Evolutionary conservation across 2,329 filamentous ascomycete species (phyloP).

Genomic region (Akanthomyces dipterigenus): DNA sequence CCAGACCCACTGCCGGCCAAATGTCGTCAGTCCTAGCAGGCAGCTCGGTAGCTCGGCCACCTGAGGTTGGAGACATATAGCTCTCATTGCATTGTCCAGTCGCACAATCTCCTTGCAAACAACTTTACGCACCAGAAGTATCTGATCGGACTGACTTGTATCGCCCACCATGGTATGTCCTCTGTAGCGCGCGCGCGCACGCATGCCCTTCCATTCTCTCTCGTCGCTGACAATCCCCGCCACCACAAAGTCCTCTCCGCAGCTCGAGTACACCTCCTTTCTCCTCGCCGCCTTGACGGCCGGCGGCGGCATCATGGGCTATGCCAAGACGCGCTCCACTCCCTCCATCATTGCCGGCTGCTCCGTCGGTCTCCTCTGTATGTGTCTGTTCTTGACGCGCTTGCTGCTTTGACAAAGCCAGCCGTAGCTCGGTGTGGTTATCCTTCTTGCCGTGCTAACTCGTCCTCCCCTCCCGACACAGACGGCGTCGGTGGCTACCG

Average conservation of each 20-base stretch:
- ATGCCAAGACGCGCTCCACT: conserved; percentile 73
- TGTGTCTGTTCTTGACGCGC: conserved; percentile 17
- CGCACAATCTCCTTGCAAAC: neutral
- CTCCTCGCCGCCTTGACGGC: conserved; percentile 77
- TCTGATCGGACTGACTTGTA: neutral
- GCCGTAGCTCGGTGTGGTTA: too few species aligned
- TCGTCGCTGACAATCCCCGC: neutral
- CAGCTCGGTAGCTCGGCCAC: neutral
- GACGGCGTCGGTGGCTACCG: conserved; percentile 77
- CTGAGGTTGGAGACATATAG: too few species aligned
- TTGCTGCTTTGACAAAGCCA: neutral
- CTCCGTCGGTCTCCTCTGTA: conserved; percentile 65
- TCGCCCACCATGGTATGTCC: neutral
- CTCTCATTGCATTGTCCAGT: neutral
- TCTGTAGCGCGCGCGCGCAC: too few species aligned
- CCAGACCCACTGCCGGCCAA: conserved; percentile 4
- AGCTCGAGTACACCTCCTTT: conserved; percentile 57
- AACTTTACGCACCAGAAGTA: too few species aligned
- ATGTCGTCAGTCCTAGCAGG: conserved; percentile 16
- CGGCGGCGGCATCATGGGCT: conserved; percentile 81
- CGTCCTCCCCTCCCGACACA: conserved; percentile 23
- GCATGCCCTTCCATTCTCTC: too few species aligned
- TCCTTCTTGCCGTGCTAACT: neutral
- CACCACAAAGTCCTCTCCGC: conserved; percentile 11
- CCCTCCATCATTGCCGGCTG: conserved; percentile 82